Evolutionary conservation across 345 rosid genomes (phyloP).

Genomic region (Trapa incisa): DNA sequence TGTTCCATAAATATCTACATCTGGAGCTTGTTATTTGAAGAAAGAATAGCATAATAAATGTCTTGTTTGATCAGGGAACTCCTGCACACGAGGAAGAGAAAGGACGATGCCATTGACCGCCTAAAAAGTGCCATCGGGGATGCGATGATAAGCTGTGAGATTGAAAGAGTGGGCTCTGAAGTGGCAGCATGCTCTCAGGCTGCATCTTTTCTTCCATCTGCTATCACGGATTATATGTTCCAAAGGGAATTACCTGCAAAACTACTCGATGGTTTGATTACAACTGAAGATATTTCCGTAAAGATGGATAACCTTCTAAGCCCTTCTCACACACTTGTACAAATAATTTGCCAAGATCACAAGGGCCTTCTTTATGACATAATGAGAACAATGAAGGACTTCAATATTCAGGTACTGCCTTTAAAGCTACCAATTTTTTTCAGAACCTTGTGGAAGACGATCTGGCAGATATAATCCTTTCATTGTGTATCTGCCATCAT

Average conservation of each 20-base stretch:
- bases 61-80: constrained; percentile 46
- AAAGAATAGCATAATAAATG: background rate
- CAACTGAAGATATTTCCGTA: constrained; percentile 39
- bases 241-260: constrained; percentile 26
- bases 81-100: constrained; percentile 58
- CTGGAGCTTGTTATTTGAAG: background rate
- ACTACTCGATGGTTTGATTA: constrained; percentile 23
- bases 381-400: constrained; percentile 92
- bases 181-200: constrained; percentile 55
- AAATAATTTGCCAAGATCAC: constrained; percentile 74
- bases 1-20: background rate
- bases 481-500: too few species aligned
- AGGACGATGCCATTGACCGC: constrained; percentile 36
- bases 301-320: constrained; percentile 70
- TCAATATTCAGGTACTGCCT: constrained; percentile 62
- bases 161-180: constrained; percentile 65
- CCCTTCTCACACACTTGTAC: constrained; percentile 76
- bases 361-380: constrained; percentile 89
- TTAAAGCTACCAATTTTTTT: background rate
- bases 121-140: constrained; percentile 41
- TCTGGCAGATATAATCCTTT: too few species aligned
- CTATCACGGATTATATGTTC: constrained; percentile 45
- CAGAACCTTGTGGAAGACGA: too few species aligned
- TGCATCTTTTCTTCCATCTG: constrained; percentile 50
- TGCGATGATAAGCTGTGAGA: constrained; percentile 59